Base-by-base conservation (phyloP, 371 early-diverging fungal genomes). In the Mucor plumbeus region DNA sequence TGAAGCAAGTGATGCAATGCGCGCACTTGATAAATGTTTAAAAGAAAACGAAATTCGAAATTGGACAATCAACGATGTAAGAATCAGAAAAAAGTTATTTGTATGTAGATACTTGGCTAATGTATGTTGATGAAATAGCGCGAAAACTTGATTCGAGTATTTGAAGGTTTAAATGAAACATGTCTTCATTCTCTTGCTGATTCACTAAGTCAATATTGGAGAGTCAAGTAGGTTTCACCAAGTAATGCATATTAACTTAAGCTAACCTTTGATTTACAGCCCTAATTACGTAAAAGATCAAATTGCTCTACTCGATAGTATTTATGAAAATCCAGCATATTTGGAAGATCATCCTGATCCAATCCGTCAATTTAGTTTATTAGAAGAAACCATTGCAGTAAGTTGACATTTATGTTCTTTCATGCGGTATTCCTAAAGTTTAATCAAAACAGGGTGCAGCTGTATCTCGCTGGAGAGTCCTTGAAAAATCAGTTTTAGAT, bases 1-100 rank as follows among this genome's bases (percentile, higher is more conserved):
- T 7, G 87, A 86, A 60, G 81, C 86, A 31, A 77, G 77, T 39
- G 82, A 84, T 61, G 84, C 85, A 3, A 76, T 76, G 35, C 76
- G 83, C 47, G 70, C 81, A 10, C 62, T 84, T 35, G 82, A 82
- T 34, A 81, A 83, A 48, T 77, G 78, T 21, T 68, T 80, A 8
- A 86, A 81, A 47, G 80, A 81, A 60, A 80, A 77, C 36, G 81
- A 80, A 33, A 65, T 83, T n/a, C 63, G 63, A 26, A 78, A 67
- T 7, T 86, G 87, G 87, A 77, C 87, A 1, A 83, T 81, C 47
- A 80, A 79, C 59, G 87, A 86, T 70, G 86, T 84, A 79, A 66
- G 14, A 0, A 19, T 13, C 14, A 17, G 6, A 1, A 19, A 1
- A n/a, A 10, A 26, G 26, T 38, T 5, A 38, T 14, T 1, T 57